Percentiles rank a stretch among this genome's conserved stretches.
Evolutionary conservation across 2,329 filamentous ascomycete species (phyloP).

Genomic region (Arthrobotrys conoides): DNA sequence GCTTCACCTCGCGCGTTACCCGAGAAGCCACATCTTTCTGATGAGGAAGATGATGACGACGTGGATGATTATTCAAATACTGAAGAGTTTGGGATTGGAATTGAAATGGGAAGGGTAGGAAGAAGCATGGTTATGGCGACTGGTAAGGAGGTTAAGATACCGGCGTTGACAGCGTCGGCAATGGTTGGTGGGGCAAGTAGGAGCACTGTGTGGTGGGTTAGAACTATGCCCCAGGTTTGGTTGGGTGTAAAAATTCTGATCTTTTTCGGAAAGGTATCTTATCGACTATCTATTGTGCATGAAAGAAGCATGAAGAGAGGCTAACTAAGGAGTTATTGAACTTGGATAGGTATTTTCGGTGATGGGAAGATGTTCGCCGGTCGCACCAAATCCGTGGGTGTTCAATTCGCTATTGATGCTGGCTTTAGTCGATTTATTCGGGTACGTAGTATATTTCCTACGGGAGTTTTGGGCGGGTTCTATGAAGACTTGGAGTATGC

Average conservation of each 20-base stretch:
- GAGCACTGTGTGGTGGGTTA: constrained; percentile 31
- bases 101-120: constrained; percentile 6
- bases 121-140: constrained; percentile 45
- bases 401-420: constrained; percentile 56
- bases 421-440: constrained; percentile 54
- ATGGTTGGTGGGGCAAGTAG: constrained; percentile 5
- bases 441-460: constrained; percentile 27
- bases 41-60: constrained; percentile 4
- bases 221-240: constrained; percentile 48
- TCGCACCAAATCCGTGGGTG: constrained; percentile 56
- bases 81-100: constrained; percentile 1
- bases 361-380: constrained; percentile 41
- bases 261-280: constrained; percentile 50
- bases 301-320: not conserved
- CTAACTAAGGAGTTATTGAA: not conserved
- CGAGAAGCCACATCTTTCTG: constrained; percentile 6
- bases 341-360: constrained; percentile 44
- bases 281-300: not conserved
- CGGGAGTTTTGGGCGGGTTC: not conserved
- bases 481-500: not conserved
- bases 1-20: constrained; percentile 20
- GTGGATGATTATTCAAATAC: not conserved
- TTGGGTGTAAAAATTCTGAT: constrained; percentile 42
- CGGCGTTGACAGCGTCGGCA: constrained; percentile 38
- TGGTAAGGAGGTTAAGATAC: constrained; percentile 24